Base-by-base conservation (phyloP, 2,329 filamentous ascomycete species). In the Sphaceloma murrayae region DNA sequence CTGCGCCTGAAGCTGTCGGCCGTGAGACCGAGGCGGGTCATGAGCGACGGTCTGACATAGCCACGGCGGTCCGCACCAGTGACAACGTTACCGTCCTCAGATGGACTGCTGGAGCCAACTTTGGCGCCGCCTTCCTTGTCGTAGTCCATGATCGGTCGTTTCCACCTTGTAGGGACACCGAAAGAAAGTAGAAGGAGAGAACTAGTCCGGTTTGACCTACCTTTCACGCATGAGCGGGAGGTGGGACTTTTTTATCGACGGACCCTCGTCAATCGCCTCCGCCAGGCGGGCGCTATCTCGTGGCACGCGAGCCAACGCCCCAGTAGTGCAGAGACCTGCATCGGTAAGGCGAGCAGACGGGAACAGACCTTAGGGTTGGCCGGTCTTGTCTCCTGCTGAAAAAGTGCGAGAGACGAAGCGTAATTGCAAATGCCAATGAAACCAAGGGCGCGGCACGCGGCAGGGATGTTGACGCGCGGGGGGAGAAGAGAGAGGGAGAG, bases 21-120 rank as follows among this genome's bases (percentile, higher is more conserved):
- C 4, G 54, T 56, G n/a, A 60, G 27, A 44, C 58, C 58, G 45
- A 61, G 19, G 38, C 58, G 51, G 29, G 57, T 59, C 52, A 51
- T 43, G 30, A 57, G 39, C 9, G 27, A 18, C 7, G 40, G 40
- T n/a, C 26, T 21, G 10, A 43, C 40, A 43, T 43, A 43, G 13
- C 40, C 40, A 11, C 40, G 40, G n/a, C 19, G 13, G 40, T 32
- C 13, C 10, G 7, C 30, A 13, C 7, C 33, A 16, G 40, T 43
- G 29, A 43, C 27, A 18, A 43, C 33, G 21, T 17, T 29, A 21
- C 30, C 27, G 14, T 43, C 30, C 27, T 32, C 30, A 13, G 40
- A 43, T n/a, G 40, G 27, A 18, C 30, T 34, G 17, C 33, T 27
- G 14, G 27, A 43, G 30, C 18, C 40, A 13, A 43, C 40, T 22